Evolutionary conservation across 306 rosid genomes (phyloP), one percentile per base, ranked within the genome.

Genomic region (Begonia loranthoides): DNA sequence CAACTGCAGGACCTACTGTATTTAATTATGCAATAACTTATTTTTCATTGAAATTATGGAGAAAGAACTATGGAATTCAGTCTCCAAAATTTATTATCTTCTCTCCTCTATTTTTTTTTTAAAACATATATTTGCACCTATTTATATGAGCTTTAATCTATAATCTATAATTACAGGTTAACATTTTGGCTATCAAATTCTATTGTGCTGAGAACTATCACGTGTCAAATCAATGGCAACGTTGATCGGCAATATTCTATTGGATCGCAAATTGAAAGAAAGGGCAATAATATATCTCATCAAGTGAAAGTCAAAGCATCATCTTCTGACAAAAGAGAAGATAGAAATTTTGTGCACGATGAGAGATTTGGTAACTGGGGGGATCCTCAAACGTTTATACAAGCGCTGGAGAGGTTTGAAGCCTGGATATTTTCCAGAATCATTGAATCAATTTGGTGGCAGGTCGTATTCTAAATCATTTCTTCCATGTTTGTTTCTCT

Each of bases 361-460:
- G 82, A 66, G 52, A 72, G 73, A 58, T 65, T 70, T 4, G 54
- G 76, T 55, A 65, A 74, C 63, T 83, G 94, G 84, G 87, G 71
- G 63, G 76, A 86, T 45, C 75, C 78, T 12, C 72, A 56, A 21
- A 67, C 76, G 36, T 83, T 86, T 64, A 69, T 45, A 14, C 61
- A 75, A 52, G 88, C 93, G 50, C 67, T 92, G 57, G 94, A 79
- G 70, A 92, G 83, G 72, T 56, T 86, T 56, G 99, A 92, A 72
- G 73, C 80, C 33, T 92, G 99, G 96, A 80, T 83, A 70, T 92
- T 92, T 74, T 80, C 94, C 40, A 87, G 96, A 45, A 76, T 92
- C 41, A 81, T 92, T 62, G 99, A 92, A 68, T 92, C 94, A 64
- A 73, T 86, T 61, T 92, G 99, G 99, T 92, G 99, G 99, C 99